Base-by-base conservation (phyloP, 768 basidiomycete species). In the Mycena filopes region DNA sequence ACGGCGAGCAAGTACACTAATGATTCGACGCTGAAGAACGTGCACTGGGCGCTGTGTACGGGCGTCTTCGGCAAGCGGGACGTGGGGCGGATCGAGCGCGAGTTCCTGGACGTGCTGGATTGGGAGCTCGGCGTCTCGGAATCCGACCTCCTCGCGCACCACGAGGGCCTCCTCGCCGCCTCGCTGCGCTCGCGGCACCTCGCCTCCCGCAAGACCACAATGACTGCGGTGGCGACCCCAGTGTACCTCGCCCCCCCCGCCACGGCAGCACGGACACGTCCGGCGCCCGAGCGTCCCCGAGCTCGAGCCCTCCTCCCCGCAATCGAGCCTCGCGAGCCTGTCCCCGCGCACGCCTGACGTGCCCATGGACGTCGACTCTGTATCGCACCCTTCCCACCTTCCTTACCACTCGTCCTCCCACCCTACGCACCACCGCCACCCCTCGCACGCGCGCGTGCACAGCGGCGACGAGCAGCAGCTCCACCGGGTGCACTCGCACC, bases 101-200 rank as follows among this genome's bases (percentile, higher is more conserved):
- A 66, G 65, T 66, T 66, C 13, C 59, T 66, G 15, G 65, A 56
- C 13, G 60, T 66, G 41, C 48, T 66, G 4, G 65, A 50, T 15
- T 66, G 65, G 65, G 59, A 66, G 55, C 65, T 66, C 2, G 60
- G 59, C 26, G 59, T 66, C 1, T 1, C 23, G 18, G 59, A 66
- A 36, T 47, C 41, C 23, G 59, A 66, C 0, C 2, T 61, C 28
- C 2, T 56, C 18, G 59, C 55, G 54, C 59, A 61, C 31, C 58
- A 60, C 20, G 53, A 60, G 48, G 65, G 45, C 1, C 45, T 65
- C 1, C 4, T 55, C 4, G 47, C 21, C 12, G 38, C 53, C 16
- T 4, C 23, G 40, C 25, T 20, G 21, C 50, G 29, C 23, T 45
- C 50, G 1, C 4, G 12, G 13, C 7, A n/a, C 25, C 15, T 36